Evolutionary conservation across 441 rosid genomes (phyloP), one percentile per base, ranked within the genome.

Genomic region (Populus hybrid): DNA sequence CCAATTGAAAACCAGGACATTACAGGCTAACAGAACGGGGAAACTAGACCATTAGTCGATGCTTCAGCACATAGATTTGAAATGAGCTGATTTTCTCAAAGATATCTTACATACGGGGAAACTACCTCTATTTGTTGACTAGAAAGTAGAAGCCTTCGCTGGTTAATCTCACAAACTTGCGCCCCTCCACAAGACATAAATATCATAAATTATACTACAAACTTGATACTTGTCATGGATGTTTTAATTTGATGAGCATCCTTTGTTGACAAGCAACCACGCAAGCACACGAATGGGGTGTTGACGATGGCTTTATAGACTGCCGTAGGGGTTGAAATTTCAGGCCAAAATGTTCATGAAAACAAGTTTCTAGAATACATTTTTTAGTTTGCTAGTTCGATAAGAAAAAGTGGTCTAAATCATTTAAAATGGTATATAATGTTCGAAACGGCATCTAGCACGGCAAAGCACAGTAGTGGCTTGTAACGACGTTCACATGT

Each of bases 251-350:
- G 35, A 71, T 63, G 40, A 24, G 79, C 78, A 74, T 80, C 79
- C 76, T 76, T 80, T 80, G 84, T 82, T 76, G 83, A 84, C 82
- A 79, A 78, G 70, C 61, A 76, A 53, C 74, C 28, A 16, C 57
- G 23, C 53, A 66, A 42, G 69, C 12, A 36, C 57, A 70, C 85
- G 78, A 9, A 42, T 59, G 32, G 71, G 8, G 63, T 67, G 46
- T 74, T 30, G 76, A 76, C 69, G 57, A 70, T 64, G 73, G 72
- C 76, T 68, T 72, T 77, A 21, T 68, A 36, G 78, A 32, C 67
- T 24, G 36, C 9, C 38, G 61, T 76, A 80, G 76, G 81, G 50
- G 65, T 85, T 84, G 82, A 80, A 74, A 82, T 75, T 73, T 75
- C 18, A 82, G 70, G 74, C 32, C 32, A 30, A 30, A 30, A 30